Evolutionary conservation across 148 eudicot species (phyloP).

Genomic region (Rheum nobile): DNA sequence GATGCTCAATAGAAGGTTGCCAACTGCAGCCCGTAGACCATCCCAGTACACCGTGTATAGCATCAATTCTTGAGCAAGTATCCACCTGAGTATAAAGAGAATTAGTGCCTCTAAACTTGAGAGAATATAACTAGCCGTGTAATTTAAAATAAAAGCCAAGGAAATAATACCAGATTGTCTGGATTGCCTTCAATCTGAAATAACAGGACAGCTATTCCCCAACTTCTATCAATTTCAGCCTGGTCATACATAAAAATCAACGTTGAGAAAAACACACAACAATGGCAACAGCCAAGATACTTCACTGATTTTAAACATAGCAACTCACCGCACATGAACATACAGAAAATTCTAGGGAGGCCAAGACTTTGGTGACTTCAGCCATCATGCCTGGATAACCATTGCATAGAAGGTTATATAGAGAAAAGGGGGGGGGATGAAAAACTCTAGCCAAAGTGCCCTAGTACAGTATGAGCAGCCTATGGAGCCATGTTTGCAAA

Average conservation of each 20-base stretch:
- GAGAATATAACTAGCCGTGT: background rate
- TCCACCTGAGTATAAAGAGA: constrained; percentile 28
- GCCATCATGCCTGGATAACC: constrained; percentile 63
- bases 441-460: background rate
- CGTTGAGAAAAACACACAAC: background rate
- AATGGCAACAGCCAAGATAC: background rate
- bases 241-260: constrained; percentile 17
- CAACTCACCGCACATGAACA: constrained; percentile 84
- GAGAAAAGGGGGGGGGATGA: background rate
- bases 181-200: constrained; percentile 77
- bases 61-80: constrained; percentile 68
- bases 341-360: constrained; percentile 55
- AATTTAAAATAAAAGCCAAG: background rate
- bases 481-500: background rate
- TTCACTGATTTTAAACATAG: background rate
- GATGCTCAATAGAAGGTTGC: constrained; percentile 35
- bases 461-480: background rate
- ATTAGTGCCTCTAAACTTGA: background rate
- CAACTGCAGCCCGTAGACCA: constrained; percentile 95
- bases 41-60: constrained; percentile 68
- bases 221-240: constrained; percentile 73
- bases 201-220: constrained; percentile 69
- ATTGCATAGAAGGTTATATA: background rate
- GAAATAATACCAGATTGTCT: constrained; percentile 50
- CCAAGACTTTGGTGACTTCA: constrained; percentile 55